Base-by-base conservation (phyloP, 805 yeast species). In the Metschnikowia lachancei region DNA sequence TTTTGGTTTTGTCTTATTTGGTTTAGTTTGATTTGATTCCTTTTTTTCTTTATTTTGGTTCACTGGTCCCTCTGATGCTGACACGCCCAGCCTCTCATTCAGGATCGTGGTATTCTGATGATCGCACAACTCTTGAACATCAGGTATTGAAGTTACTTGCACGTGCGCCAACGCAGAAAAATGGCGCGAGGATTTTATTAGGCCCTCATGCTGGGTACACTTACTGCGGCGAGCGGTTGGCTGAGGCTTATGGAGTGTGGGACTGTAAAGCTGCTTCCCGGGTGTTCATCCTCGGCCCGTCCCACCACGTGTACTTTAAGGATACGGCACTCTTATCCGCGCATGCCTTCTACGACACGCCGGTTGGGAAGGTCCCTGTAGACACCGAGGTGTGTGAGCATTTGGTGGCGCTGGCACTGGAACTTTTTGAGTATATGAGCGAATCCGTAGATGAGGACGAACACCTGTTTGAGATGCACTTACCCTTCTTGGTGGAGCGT, bases 401-500 rank as follows among this genome's bases (percentile, higher is more conserved):
- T 14, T 59, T 85, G 33, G 47, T 72, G n/a, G 12, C 38, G 36
- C 22, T 17, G 19, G 2, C 18, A 31, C 34, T 31, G 11, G 29
- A 20, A 20, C 52, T 74, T 5, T 82, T 87, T 51, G 68, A 70
- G 47, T 64, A 61, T 45, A 85, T 90, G 95, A 63, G 72, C 22
- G 51, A 63, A 1, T 76, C 70, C 0, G 74, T 74, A 12, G 99
- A 94, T 62, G 81, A 82, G 49, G 85, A 84, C 14, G 99, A 94
- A 62, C 99, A 94, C 63, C 84, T 94, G 42, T 80, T 94, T 58
- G 99, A 94, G 59, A 87, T 94, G 96, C 98, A 94, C 64, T 76
- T 85, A 60, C 96, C 98, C 0, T 83, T 79, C 49, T 67, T 87
- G 8, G 74, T 78, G 55, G 74, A 78, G 48, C 66, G 75, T 44